phyloP scores from a whole-genome alignment of 2,329 filamentous ascomycete genomes.

The Endoconidiophora laricicola region DNA sequence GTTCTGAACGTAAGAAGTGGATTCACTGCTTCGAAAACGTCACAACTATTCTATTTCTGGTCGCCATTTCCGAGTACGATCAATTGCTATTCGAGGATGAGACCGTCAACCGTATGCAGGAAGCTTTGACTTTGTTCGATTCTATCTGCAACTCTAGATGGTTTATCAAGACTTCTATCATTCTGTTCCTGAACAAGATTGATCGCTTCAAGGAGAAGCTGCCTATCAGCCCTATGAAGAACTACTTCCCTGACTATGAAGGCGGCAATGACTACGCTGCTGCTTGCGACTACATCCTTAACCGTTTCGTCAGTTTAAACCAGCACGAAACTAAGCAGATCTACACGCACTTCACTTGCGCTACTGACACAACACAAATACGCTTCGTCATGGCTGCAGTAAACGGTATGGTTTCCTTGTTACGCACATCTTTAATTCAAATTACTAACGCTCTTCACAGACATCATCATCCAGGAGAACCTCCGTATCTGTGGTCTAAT shows the following conservation, averaged over 20 bases:
- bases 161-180: constrained; percentile 83
- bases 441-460: constrained; percentile 32
- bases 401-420: constrained; percentile 51
- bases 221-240: constrained; percentile 65
- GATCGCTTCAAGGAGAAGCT: constrained; percentile 81
- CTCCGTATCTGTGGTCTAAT: constrained; percentile 92
- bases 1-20: constrained; percentile 97
- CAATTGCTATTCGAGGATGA: constrained; percentile 92
- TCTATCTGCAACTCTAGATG: constrained; percentile 78
- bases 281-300: constrained; percentile 96
- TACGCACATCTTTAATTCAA: constrained; percentile 20
- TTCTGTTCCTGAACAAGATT: constrained; percentile 81
- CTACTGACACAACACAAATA: constrained; percentile 96
- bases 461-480: constrained; percentile 99
- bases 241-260: constrained; percentile 84
- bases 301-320: constrained; percentile 95
- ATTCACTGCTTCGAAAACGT: constrained; percentile 98
- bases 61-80: constrained; percentile 94
- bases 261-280: constrained; percentile 89
- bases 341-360: constrained; percentile 98
- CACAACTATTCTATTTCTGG: constrained; percentile 88
- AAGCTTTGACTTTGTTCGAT: constrained; percentile 72
- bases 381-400: constrained; percentile 99
- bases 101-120: constrained; percentile 89
- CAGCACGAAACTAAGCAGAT: constrained; percentile 99